Evolutionary conservation across 2,329 filamentous ascomycete genomes (phyloP).

Genomic region (Fusarium nelsonii): DNA sequence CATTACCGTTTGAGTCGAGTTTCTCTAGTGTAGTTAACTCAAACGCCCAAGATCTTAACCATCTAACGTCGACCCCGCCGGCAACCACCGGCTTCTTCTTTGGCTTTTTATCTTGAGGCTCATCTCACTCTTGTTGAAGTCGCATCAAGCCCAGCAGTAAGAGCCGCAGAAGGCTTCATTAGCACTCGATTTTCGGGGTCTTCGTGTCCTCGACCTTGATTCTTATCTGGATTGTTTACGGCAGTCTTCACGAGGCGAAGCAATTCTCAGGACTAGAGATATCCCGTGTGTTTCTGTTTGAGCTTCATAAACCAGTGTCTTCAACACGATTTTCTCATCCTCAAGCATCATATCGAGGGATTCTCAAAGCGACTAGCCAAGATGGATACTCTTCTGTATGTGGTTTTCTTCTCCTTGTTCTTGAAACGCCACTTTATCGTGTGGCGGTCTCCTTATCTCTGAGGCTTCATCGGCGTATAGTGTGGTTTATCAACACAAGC

Average conservation of each 20-base stretch:
- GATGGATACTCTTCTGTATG: constrained; percentile 74
- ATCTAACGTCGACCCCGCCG: constrained; percentile 27
- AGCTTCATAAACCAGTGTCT: constrained; percentile 5
- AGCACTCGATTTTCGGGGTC: neutral
- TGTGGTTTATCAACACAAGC: neutral
- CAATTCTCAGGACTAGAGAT: neutral
- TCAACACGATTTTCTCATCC: constrained; percentile 1
- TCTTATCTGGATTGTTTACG: neutral
- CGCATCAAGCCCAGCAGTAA: constrained; percentile 9
- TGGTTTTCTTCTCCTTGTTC: constrained; percentile 40
- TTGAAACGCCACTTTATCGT: neutral
- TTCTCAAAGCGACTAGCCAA: constrained; percentile 34
- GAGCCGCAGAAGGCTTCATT: constrained; percentile 2
- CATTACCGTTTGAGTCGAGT: neutral
- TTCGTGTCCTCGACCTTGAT: neutral
- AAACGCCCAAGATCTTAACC: constrained; percentile 9
- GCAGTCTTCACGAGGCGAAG: neutral
- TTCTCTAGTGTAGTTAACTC: constrained; percentile 7
- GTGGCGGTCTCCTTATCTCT: neutral
- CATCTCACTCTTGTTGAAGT: constrained; percentile 14
- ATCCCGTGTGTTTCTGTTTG: constrained; percentile 1
- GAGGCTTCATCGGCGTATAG: neutral
- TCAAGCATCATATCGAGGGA: constrained; percentile 2
- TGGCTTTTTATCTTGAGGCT: constrained; percentile 9
- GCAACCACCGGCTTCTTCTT: constrained; percentile 30